Conservation (phyloP, 345 rosid genomes). For the Iberis pinnata region DNA sequence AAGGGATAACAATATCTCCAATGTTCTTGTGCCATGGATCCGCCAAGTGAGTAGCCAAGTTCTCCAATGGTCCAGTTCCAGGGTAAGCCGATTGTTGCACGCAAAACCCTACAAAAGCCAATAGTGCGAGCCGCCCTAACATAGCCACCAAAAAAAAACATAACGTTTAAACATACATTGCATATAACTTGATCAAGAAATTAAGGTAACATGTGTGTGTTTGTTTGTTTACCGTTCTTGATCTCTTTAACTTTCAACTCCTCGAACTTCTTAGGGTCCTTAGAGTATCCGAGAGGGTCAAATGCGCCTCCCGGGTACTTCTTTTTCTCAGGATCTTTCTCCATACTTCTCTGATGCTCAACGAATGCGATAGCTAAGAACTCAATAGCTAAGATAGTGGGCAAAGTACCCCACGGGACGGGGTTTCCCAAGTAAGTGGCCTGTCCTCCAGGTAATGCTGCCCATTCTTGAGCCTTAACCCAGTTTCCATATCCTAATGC, state of each 20-base stretch:
- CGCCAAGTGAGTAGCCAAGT: slow-evolving; percentile 88
- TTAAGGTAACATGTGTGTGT: not conserved
- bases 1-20: slow-evolving; percentile 64
- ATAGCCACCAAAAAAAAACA: not conserved
- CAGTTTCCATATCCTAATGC: slow-evolving; percentile 96
- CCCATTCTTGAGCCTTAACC: slow-evolving; percentile 99
- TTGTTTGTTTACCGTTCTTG: slow-evolving; percentile 57
- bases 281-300: slow-evolving; percentile 92
- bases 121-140: slow-evolving; percentile 74
- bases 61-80: slow-evolving; percentile 97
- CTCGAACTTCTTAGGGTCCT: slow-evolving; percentile 85
- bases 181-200: slow-evolving; percentile 5
- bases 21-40: slow-evolving; percentile 99
- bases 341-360: slow-evolving; percentile 99
- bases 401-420: slow-evolving; percentile 96
- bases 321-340: slow-evolving; percentile 90
- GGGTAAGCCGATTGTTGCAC: slow-evolving; percentile 98
- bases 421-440: slow-evolving; percentile 93
- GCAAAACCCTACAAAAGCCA: slow-evolving; percentile 92
- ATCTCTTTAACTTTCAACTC: slow-evolving; percentile 89
- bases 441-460: slow-evolving; percentile 90
- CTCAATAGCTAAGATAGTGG: slow-evolving; percentile 75
- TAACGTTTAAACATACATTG: slow-evolving; percentile 5
- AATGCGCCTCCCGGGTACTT: slow-evolving; percentile 98
- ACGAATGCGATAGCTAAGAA: slow-evolving; percentile 81